Base-by-base conservation (phyloP, 768 basidiomycete genomes). In the Boletus rubropictus region DNA sequence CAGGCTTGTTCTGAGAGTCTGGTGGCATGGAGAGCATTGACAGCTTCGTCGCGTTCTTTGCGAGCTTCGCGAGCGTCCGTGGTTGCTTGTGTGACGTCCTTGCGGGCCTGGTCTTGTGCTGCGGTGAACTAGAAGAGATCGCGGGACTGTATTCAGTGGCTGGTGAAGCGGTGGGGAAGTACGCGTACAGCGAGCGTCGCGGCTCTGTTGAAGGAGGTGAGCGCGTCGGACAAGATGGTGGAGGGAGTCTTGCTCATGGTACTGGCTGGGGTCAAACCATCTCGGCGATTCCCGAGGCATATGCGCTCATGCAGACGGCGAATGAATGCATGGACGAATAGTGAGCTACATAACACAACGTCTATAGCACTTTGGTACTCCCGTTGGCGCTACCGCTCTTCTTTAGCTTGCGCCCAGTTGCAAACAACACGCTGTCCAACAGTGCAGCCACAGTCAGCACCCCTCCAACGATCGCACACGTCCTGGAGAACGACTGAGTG, bases 401-500 rank as follows among this genome's bases (percentile, higher is more conserved):
- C 68, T 88, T 89, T 52, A 97, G 62, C 38, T 75, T 77, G 51
- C 82, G 80, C 42, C 80, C 77, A 27, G 92, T 86, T 14, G 85
- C 86, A 63, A 95, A 97, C 48, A 96, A 76, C 42, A 89, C 71
- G 50, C 87, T 80, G 66, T 98, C 96, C 42, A 97, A 55, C 12
- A 99, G 70, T 1, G 88, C 86, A 15, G 93, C 94, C 17, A 99
- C 85, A 5, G 96, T 99, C 50, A 99, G 71, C 4, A 98, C 94
- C 56, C 96, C 96, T 55, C 96, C 96, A 24, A 99, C 85, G 59
- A 99, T 97, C 2, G 96, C 96, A 63, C 93, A 96, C 21, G 93
- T 94, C 53, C 93, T 96, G 58, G 29, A 31, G 27, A 48, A 20
- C 15, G 29, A 31, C 28, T 21, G 18, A 49, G 21, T 44, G 21